phyloP scores from a whole-genome alignment of 768 basidiomycete species.

The Gloeophyllum trabeum region DNA sequence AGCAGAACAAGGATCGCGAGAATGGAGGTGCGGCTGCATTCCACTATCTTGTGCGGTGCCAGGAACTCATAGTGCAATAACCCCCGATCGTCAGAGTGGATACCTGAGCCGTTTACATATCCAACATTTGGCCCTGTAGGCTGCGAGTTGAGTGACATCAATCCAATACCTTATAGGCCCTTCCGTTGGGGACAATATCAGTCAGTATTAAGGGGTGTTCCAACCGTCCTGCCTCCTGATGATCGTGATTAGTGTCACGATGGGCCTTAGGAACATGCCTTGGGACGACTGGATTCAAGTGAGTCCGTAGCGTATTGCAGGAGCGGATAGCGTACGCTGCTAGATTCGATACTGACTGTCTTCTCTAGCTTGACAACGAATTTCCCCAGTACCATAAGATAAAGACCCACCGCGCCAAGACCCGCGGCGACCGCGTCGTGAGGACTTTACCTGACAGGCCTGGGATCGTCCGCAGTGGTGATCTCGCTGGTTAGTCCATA shows the following conservation, averaged over 20 bases:
- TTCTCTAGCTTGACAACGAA: constrained; percentile 42
- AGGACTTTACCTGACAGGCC: constrained; percentile 38
- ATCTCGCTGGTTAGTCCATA: constrained; percentile 15
- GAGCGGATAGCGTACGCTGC: not conserved
- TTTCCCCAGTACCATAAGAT: constrained; percentile 46
- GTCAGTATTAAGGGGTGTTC: constrained; percentile 27
- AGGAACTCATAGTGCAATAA: no score
- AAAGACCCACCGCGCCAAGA: constrained; percentile 40
- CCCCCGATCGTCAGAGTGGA: constrained; percentile 51
- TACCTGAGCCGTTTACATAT: constrained; percentile 36
- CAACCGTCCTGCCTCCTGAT: not conserved
- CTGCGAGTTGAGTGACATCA: constrained; percentile 28
- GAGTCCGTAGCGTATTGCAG: constrained; percentile 4
- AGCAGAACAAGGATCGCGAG: constrained; percentile 12
- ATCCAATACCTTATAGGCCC: constrained; percentile 54
- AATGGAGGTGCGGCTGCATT: constrained; percentile 12
- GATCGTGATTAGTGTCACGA: constrained; percentile 37
- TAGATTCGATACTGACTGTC: not conserved
- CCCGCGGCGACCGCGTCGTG: constrained; percentile 36
- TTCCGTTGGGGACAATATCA: constrained; percentile 54
- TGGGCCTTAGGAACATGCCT: constrained; percentile 56
- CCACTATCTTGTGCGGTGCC: no score
- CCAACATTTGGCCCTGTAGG: constrained; percentile 33
- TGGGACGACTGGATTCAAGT: constrained; percentile 72
- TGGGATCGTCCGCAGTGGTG: constrained; percentile 18